phyloP scores from a whole-genome alignment of 768 basidiomycete genomes.

The Kwoniella bestiolae region DNA sequence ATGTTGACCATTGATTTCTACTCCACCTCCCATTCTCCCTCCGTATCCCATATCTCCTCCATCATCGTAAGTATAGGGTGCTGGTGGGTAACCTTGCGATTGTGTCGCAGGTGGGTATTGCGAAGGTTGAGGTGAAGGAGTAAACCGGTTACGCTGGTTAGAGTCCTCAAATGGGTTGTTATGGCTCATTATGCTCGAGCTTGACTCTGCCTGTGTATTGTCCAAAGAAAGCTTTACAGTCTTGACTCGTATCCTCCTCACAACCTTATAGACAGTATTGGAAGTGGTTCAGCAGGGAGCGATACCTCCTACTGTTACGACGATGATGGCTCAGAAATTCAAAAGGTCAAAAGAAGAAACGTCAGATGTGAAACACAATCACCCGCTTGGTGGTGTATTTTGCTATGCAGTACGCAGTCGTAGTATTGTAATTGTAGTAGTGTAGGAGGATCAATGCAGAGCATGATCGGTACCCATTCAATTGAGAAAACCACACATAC shows the following conservation, averaged over 20 bases:
- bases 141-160: conserved; percentile 13
- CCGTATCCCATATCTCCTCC: conserved; percentile 29
- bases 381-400: too few species aligned
- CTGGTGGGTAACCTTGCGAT: conserved; percentile 21
- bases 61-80: conserved; percentile 19
- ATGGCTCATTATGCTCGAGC: conserved; percentile 7
- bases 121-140: conserved; percentile 18
- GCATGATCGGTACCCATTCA: neutral
- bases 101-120: neutral
- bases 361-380: neutral
- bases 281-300: too few species aligned
- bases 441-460: neutral
- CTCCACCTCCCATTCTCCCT: conserved; percentile 29
- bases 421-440: neutral
- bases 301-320: too few species aligned
- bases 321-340: too few species aligned
- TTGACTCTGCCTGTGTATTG: too few species aligned
- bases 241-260: neutral
- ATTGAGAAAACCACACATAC: neutral
- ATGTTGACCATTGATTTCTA: conserved; percentile 39
- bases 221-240: too few species aligned
- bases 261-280: neutral
- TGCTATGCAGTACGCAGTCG: neutral
- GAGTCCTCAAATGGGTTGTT: conserved; percentile 18
- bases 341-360: neutral